A percentile compares a stretch with the other conserved stretches of the same genome.
These are phyloP conservation scores for Microcyclospora tardicrescens DNA, from an alignment of 2,329 filamentous ascomycete species.

Conservation along the genomic window DNA sequence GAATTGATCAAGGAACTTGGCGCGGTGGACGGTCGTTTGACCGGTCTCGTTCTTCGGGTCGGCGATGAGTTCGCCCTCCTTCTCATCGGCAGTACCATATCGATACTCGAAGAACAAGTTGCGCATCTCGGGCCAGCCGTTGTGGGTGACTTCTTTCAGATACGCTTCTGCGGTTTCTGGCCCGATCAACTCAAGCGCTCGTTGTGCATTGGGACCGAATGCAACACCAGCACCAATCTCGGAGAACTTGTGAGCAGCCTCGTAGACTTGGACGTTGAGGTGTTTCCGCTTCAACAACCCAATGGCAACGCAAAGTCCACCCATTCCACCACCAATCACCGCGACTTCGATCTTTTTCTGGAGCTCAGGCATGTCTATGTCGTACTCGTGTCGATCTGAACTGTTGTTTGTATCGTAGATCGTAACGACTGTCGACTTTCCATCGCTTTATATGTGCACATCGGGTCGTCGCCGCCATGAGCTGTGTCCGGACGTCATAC, in stretches of 20 bases:
- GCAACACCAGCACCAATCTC: conserved; percentile 48
- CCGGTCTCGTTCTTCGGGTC: conserved; percentile 16
- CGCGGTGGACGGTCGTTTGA: conserved; percentile 23
- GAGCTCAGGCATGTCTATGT: too few relatives aligned
- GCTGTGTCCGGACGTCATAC: too few relatives aligned
- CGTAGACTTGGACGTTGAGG: conserved; percentile 41
- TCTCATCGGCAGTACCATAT: conserved; percentile 11
- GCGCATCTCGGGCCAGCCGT: conserved; percentile 24
- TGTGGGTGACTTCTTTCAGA: conserved; percentile 28
- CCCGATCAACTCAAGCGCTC: conserved; percentile 42
- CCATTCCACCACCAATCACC: conserved; percentile 47
- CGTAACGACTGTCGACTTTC: too few relatives aligned
- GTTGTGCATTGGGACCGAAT: conserved; percentile 41
- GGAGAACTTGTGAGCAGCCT: conserved; percentile 40
- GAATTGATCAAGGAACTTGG: conserved; percentile 29
- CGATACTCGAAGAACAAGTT: conserved; percentile 31
- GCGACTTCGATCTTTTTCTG: too few relatives aligned
- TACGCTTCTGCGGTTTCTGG: conserved; percentile 33
- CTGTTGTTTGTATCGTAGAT: too few relatives aligned
- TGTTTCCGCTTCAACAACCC: conserved; percentile 32
- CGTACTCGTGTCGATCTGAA: too few relatives aligned
- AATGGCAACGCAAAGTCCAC: conserved; percentile 42
- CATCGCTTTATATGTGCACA: too few relatives aligned
- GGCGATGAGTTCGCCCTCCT: conserved; percentile 15
- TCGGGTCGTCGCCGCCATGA: too few relatives aligned